Base-by-base conservation (phyloP, 202 grass and related monocot species). In the Carex arenaria region DNA sequence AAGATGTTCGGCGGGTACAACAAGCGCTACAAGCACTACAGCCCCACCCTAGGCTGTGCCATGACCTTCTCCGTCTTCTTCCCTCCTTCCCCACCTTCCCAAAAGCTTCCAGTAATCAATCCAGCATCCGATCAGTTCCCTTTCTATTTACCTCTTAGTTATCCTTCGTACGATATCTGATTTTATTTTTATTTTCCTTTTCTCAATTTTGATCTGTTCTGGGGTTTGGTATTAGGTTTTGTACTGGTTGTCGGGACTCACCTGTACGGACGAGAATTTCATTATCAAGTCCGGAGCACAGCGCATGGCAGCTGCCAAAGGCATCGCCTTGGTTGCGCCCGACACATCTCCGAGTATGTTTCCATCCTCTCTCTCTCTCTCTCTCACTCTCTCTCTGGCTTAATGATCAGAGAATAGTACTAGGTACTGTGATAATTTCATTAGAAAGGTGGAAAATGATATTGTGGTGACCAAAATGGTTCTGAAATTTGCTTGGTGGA, bases 1-100 rank as follows among this genome's bases (percentile, higher is more conserved):
- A 99, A 99, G 88, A 94, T 99, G 91, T 95, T 93, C 86, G 96
- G 87, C 22, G 96, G 93, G 4, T 84, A 81, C 85, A 99, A 91
- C 84, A 88, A 90, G 52, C 93, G 93, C 15, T 92, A 89, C 91
- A 85, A 84, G 42, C 96, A 99, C 91, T 90, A 90, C 52, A 99
- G 93, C 93, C 8, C 91, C 83, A 79, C 91, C 0, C 91, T 99
- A 23, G 93, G 91, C 78, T 99, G 93, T 88, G 78, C 91, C 89
- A 99, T 99, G 93, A 95, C 88, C 83, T 95, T 98, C 89, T 93
- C 96, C 79, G 18, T 99, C 91, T 99, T 90, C 85, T 71, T 91
- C 67, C 95, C 93, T 67, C 80, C 85, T 17, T 61, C 88, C 2
- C 71, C 89, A 14, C 78, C 93, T 56, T 59, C 84, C 7, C 85